These are phyloP conservation scores for Filobasidium uniguttulatum DNA, from an alignment of 1,284 basidiomycete species.

Conservation along the genomic window DNA sequence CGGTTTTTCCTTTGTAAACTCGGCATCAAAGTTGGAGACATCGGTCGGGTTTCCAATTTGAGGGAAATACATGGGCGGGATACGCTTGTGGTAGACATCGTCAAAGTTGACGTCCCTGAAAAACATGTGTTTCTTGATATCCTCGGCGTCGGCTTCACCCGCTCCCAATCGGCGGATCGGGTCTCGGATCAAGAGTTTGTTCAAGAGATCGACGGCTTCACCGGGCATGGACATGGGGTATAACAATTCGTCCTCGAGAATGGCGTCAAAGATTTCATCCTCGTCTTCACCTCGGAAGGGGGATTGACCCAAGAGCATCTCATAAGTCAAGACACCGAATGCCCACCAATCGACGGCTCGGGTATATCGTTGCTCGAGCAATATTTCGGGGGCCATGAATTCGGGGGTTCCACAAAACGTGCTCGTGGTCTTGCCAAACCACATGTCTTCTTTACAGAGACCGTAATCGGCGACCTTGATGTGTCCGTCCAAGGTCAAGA, in stretches of 20 bases:
- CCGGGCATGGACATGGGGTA: slow-evolving; percentile 99
- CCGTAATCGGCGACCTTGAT: slow-evolving; percentile 99
- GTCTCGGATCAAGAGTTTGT: slow-evolving; percentile 59
- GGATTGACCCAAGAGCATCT: slow-evolving; percentile 97
- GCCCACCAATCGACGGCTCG: slow-evolving; percentile 99
- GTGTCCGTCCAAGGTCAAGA: slow-evolving; percentile 91
- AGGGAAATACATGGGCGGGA: slow-evolving; percentile 94
- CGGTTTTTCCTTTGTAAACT: slow-evolving; percentile 93
- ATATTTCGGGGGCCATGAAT: slow-evolving; percentile 97
- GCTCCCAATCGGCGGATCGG: slow-evolving; percentile 86
- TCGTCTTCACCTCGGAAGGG: slow-evolving; percentile 99
- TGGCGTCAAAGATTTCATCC: slow-evolving; percentile 99
- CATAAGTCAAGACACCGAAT: slow-evolving; percentile 95
- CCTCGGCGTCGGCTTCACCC: slow-evolving; percentile 84
- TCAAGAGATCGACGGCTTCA: slow-evolving; percentile 88
- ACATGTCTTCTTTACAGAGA: slow-evolving; percentile 99
- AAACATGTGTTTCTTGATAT: slow-evolving; percentile 95
- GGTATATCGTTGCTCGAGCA: slow-evolving; percentile 94
- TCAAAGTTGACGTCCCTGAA: slow-evolving; percentile 97
- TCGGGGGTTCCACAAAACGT: slow-evolving; percentile 99
- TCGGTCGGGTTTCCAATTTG: slow-evolving; percentile 55
- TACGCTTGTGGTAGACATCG: slow-evolving; percentile 87
- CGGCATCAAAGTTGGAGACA: slow-evolving; percentile 73
- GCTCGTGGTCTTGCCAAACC: slow-evolving; percentile 88
- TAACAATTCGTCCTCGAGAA: slow-evolving; percentile 92